A percentile compares a stretch with the other conserved stretches of the same genome.
phyloP scores from a whole-genome alignment of 2,329 filamentous ascomycete species.

The Trichoderma gracile region DNA sequence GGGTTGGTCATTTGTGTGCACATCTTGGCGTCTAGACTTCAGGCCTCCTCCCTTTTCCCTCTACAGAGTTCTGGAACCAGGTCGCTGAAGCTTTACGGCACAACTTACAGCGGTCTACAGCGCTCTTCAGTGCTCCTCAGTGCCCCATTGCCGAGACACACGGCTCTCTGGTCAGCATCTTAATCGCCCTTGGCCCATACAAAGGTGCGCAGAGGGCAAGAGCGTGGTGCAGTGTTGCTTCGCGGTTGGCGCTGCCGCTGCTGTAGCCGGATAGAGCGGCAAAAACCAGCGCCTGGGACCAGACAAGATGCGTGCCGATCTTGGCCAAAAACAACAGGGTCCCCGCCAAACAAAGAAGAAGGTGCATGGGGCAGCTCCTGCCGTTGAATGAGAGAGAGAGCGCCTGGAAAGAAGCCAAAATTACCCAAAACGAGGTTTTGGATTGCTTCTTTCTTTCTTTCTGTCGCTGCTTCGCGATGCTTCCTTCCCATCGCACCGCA shows the following conservation, averaged over 20 bases:
- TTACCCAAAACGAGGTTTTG: background rate
- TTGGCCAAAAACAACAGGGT: conserved; percentile 4
- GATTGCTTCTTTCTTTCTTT: conserved; percentile 13
- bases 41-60: no score
- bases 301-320: conserved; percentile 20
- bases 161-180: conserved; percentile 12
- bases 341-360: background rate
- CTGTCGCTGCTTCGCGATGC: background rate
- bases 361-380: background rate
- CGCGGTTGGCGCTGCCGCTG: conserved; percentile 20
- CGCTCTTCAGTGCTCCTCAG: background rate
- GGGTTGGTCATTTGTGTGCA: no score
- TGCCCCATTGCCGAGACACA: background rate
- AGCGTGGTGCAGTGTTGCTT: conserved; percentile 15
- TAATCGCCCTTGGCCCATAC: background rate
- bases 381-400: conserved; percentile 1
- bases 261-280: conserved; percentile 26
- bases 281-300: conserved; percentile 14
- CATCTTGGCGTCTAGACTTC: no score
- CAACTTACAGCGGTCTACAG: background rate
- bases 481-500: background rate
- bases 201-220: background rate
- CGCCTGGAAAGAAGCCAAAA: background rate
- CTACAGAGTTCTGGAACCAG: no score
- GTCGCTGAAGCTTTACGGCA: no score